These are phyloP conservation scores for Candida gorgasii DNA, from an alignment of 805 yeast genomes.

Conservation along the genomic window DNA sequence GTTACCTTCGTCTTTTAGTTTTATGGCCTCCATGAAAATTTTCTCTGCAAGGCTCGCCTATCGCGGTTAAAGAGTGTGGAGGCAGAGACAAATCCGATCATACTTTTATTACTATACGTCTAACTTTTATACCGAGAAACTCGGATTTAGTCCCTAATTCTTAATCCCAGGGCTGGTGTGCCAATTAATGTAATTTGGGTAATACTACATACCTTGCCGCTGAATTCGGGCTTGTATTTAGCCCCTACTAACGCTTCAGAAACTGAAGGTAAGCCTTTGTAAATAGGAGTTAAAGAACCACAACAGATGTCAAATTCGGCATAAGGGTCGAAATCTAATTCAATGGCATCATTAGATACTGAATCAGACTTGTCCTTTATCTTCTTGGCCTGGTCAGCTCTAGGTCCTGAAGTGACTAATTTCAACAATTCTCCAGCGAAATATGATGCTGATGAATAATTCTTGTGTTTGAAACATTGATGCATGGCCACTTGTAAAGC, in stretches of 20 bases:
- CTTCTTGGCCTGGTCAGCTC: conserved; percentile 86
- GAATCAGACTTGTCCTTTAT: conserved; percentile 79
- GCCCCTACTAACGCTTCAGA: conserved; percentile 90
- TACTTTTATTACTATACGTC: not conserved
- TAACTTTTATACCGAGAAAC: not conserved
- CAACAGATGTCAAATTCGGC: conserved; percentile 92
- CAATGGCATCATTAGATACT: conserved; percentile 80
- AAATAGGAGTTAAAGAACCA: conserved; percentile 83
- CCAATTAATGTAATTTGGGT: conserved; percentile 81
- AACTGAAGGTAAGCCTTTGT: conserved; percentile 67
- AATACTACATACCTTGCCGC: conserved; percentile 77
- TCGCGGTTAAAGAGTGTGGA: not conserved
- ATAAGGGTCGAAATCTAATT: conserved; percentile 88
- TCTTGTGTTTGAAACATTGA: conserved; percentile 85
- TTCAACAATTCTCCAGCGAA: conserved; percentile 84
- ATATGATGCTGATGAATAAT: conserved; percentile 82
- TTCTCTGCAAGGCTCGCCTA: not conserved
- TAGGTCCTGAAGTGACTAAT: conserved; percentile 68
- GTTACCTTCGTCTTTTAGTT: conserved; percentile 72
- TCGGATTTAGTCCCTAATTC: conserved; percentile 37
- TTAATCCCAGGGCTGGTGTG: conserved; percentile 87
- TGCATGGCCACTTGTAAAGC: conserved; percentile 96
- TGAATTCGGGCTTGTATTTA: conserved; percentile 70
- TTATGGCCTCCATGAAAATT: conserved; percentile 38
- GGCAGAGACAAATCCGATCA: not conserved